These are phyloP conservation scores for Quercus ilex DNA, from an alignment of 306 rosid species.

Conservation along the genomic window DNA sequence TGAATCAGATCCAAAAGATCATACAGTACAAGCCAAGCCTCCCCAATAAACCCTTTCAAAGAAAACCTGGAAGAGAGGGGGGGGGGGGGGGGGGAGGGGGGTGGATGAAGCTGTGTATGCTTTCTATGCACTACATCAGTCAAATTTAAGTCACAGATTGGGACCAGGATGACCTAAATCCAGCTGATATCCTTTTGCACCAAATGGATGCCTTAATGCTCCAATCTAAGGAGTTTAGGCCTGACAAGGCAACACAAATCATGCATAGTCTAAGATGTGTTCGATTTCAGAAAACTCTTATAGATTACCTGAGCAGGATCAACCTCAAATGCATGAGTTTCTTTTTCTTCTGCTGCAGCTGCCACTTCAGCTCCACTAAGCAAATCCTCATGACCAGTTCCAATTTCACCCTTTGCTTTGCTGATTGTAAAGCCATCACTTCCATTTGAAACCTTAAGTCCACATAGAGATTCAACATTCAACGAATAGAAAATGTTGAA, in stretches of 20 bases:
- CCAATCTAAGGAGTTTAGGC: background rate
- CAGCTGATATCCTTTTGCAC: background rate
- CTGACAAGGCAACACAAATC: background rate
- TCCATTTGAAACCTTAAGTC: slow-evolving; percentile 52
- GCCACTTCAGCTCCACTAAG: slow-evolving; percentile 83
- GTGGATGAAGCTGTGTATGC: background rate
- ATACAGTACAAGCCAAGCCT: background rate
- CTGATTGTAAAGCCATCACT: slow-evolving; percentile 79
- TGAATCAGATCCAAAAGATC: background rate
- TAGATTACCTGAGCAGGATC: slow-evolving; percentile 73
- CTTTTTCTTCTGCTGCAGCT: slow-evolving; percentile 88
- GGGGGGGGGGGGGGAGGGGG: too few relatives aligned
- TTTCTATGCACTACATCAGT: background rate
- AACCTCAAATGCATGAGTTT: slow-evolving; percentile 82
- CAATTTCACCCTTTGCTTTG: slow-evolving; percentile 80
- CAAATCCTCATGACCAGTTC: slow-evolving; percentile 64
- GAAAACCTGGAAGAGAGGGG: background rate
- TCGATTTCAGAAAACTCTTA: background rate
- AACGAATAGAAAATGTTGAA: background rate
- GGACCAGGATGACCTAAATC: slow-evolving; percentile 1
- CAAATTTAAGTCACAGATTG: background rate
- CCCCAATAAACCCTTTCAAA: background rate
- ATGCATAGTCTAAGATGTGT: background rate
- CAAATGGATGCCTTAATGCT: background rate
- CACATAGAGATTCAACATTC: slow-evolving; percentile 10